Percentiles rank a stretch among this genome's conserved stretches.
These are phyloP conservation scores for Yamadazyma trypodendri DNA, from an alignment of 1,139 yeast genomes.

Conservation along the genomic window DNA sequence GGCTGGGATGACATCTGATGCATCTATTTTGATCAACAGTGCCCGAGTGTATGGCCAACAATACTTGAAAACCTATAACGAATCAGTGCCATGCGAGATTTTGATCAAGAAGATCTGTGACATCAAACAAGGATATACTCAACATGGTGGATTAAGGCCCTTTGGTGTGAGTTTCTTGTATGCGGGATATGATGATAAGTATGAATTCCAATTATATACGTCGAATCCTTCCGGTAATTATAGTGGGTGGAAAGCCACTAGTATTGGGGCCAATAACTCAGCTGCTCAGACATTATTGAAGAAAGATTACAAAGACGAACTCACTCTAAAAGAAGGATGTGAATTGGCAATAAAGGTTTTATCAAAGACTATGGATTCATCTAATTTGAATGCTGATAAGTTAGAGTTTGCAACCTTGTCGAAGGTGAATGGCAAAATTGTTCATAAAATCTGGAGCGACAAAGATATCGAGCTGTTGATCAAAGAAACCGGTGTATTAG, in stretches of 20 bases:
- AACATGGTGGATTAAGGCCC: constrained; percentile 97
- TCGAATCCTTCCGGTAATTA: constrained; percentile 97
- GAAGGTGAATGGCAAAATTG: constrained; percentile 52
- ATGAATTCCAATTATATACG: constrained; percentile 88
- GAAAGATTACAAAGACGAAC: constrained; percentile 88
- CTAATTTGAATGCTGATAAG: constrained; percentile 82
- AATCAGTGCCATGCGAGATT: constrained; percentile 88
- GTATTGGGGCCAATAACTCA: constrained; percentile 94
- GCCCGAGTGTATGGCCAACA: constrained; percentile 87
- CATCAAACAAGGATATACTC: constrained; percentile 96
- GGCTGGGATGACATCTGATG: constrained; percentile 98
- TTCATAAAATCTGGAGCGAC: constrained; percentile 78
- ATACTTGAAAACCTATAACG: constrained; percentile 81
- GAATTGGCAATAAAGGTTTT: constrained; percentile 88
- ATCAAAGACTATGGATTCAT: constrained; percentile 90
- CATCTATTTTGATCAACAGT: constrained; percentile 82
- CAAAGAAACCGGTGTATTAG: constrained; percentile 69
- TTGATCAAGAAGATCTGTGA: constrained; percentile 89
- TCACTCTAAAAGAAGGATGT: constrained; percentile 75
- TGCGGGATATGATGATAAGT: constrained; percentile 92
- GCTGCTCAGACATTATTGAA: constrained; percentile 95
- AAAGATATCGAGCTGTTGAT: constrained; percentile 72
- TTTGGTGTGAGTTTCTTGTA: constrained; percentile 95
- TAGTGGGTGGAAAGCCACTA: constrained; percentile 97
- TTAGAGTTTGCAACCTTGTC: constrained; percentile 77